A percentile compares a stretch with the other conserved stretches of the same genome.
Conservation (phyloP, 1,284 basidiomycete genomes). For the Fomitopsis pinicola region DNA sequence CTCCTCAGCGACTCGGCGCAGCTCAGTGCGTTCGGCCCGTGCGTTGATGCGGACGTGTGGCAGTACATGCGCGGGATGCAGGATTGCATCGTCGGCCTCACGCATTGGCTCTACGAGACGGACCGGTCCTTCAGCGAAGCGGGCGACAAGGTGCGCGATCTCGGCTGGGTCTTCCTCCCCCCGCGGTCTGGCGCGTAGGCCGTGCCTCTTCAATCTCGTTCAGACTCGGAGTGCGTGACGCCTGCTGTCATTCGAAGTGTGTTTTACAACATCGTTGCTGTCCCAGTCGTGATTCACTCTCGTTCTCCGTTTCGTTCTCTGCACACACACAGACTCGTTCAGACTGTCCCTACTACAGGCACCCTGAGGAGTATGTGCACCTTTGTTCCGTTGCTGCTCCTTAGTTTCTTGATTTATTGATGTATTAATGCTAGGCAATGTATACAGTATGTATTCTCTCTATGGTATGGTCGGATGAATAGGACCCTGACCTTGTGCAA, state of each 20-base stretch:
- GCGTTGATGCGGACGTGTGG: slow-evolving; percentile 27
- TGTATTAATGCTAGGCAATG: not conserved
- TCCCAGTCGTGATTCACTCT: not conserved
- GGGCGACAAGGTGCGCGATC: slow-evolving; percentile 51
- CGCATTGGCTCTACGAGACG: slow-evolving; percentile 60
- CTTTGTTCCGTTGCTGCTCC: not conserved
- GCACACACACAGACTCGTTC: not conserved
- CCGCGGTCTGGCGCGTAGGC: slow-evolving; percentile 3
- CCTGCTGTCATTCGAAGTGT: not conserved
- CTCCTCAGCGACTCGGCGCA: slow-evolving; percentile 13
- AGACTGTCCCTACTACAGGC: not conserved
- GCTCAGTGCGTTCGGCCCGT: slow-evolving; percentile 2
- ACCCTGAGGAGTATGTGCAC: not conserved
- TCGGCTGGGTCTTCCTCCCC: slow-evolving; percentile 58
- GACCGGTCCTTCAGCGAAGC: slow-evolving; percentile 52
- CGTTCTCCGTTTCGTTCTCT: not conserved
- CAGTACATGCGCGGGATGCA: slow-evolving; percentile 42
- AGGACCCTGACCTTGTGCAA: not conserved
- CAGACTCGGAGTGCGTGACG: not conserved
- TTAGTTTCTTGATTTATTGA: not conserved
- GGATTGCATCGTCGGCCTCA: slow-evolving; percentile 46
- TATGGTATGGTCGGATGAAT: not conserved
- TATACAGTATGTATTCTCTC: not conserved
- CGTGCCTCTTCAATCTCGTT: not conserved
- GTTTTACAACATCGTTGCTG: not conserved